Evolutionary conservation across 176 grass and related monocot genomes (phyloP).

Genomic region (Avena sativa): DNA sequence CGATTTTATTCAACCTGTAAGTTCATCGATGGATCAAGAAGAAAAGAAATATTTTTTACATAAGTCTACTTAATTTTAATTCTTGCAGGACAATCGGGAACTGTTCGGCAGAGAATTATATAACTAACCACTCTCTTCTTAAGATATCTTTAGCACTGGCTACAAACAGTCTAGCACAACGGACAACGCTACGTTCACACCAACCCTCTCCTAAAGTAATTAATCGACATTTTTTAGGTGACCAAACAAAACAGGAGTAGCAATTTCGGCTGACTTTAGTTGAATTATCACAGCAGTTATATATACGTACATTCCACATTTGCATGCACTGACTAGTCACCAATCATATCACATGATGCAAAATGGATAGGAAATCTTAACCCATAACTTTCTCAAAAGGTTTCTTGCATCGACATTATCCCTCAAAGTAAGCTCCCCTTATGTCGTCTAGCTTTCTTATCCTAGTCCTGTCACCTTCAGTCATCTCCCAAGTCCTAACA

Average conservation of each 20-base stretch:
- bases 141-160: neutral
- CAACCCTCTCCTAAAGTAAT: constrained; percentile 12
- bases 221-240: neutral
- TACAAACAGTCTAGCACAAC: neutral
- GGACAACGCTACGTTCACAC: neutral
- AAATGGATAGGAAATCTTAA: neutral
- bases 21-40: too few relatives aligned
- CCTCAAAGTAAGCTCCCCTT: neutral
- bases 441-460: constrained; percentile 29
- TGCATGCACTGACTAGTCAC: constrained; percentile 25
- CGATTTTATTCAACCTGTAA: too few relatives aligned
- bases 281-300: neutral
- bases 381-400: constrained; percentile 34
- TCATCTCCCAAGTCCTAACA: constrained; percentile 22
- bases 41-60: too few relatives aligned
- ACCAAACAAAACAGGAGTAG: neutral
- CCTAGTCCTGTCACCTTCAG: constrained; percentile 36
- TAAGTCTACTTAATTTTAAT: too few relatives aligned
- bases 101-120: too few relatives aligned
- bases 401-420: neutral
- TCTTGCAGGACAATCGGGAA: too few relatives aligned
- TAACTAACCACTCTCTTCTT: too few relatives aligned
- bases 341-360: neutral
- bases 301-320: too few relatives aligned
- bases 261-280: neutral